These are phyloP conservation scores for Tillandsia fasciculata DNA, from an alignment of 176 grass and related monocot species.

Conservation along the genomic window DNA sequence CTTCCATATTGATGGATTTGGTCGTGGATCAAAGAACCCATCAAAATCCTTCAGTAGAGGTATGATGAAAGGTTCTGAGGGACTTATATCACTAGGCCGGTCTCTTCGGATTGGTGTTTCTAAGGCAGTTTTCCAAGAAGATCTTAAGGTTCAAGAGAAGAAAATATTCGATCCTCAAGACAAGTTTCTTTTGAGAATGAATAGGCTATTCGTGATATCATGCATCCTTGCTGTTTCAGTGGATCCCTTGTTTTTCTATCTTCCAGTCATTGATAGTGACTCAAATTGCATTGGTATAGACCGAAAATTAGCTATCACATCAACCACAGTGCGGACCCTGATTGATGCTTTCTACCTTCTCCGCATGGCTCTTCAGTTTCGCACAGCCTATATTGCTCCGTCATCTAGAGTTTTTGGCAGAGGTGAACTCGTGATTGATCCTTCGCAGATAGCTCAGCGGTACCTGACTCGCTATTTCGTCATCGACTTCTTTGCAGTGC, in stretches of 20 bases:
- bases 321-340: slow-evolving; percentile 45
- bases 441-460: slow-evolving; percentile 51
- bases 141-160: slow-evolving; percentile 54
- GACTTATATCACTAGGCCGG: slow-evolving; percentile 62
- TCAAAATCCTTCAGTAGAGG: slow-evolving; percentile 35
- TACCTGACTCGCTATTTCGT: slow-evolving; percentile 70
- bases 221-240: slow-evolving; percentile 69
- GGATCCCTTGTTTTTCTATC: slow-evolving; percentile 86
- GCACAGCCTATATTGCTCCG: slow-evolving; percentile 77
- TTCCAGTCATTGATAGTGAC: slow-evolving; percentile 33
- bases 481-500: slow-evolving; percentile 57
- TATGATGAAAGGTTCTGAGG: slow-evolving; percentile 49
- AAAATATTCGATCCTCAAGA: slow-evolving; percentile 92
- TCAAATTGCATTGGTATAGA: slow-evolving; percentile 65
- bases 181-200: slow-evolving; percentile 45
- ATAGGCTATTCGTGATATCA: slow-evolving; percentile 55
- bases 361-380: slow-evolving; percentile 84
- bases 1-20: slow-evolving; percentile 49
- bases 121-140: slow-evolving; percentile 81
- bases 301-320: slow-evolving; percentile 25
- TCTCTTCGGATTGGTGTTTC: slow-evolving; percentile 61
- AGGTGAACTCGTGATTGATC: slow-evolving; percentile 88
- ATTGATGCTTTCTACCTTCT: slow-evolving; percentile 64
- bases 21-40: slow-evolving; percentile 17
- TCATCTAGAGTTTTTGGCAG: slow-evolving; percentile 85